Percentiles rank a stretch among this genome's conserved stretches.
These are phyloP conservation scores for Fusarium sp. DNA, from an alignment of 2,329 filamentous ascomycete genomes.

Conservation along the genomic window DNA sequence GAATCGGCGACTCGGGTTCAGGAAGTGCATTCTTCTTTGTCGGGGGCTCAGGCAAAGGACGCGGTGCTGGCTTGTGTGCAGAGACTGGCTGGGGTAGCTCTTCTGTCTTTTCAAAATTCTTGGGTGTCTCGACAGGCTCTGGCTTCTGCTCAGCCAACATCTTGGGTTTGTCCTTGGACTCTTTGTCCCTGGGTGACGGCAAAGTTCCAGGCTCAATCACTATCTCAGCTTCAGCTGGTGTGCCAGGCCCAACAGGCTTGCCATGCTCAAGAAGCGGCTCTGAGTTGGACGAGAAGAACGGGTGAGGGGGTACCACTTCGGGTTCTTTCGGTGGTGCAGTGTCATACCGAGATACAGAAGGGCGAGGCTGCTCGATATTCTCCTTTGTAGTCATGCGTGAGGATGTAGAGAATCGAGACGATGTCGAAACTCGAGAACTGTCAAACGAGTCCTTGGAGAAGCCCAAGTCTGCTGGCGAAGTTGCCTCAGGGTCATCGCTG, in stretches of 20 bases:
- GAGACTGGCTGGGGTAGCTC: not conserved
- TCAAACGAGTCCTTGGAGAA: conserved; percentile 21
- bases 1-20: not conserved
- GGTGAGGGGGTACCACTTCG: not conserved
- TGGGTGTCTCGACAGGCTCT: not conserved
- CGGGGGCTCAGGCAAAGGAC: conserved; percentile 1
- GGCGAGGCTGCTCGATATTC: conserved; percentile 15
- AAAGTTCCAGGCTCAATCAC: not conserved
- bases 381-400: conserved; percentile 28
- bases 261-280: not conserved
- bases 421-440: conserved; percentile 12
- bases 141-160: not conserved
- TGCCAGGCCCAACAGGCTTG: not conserved
- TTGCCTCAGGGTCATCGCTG: conserved; percentile 16
- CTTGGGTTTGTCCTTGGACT: not conserved
- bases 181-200: not conserved
- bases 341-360: conserved; percentile 12
- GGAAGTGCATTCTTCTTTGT: not conserved
- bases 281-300: conserved; percentile 4
- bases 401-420: conserved; percentile 27
- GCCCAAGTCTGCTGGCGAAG: not conserved
- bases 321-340: conserved; percentile 7
- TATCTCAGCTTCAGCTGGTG: not conserved
- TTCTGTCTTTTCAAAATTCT: not conserved
- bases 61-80: not conserved